A percentile compares a stretch with the other conserved stretches of the same genome.
Evolutionary conservation across 331 rosid genomes (phyloP).

Genomic region (Stylosanthes scabra): DNA sequence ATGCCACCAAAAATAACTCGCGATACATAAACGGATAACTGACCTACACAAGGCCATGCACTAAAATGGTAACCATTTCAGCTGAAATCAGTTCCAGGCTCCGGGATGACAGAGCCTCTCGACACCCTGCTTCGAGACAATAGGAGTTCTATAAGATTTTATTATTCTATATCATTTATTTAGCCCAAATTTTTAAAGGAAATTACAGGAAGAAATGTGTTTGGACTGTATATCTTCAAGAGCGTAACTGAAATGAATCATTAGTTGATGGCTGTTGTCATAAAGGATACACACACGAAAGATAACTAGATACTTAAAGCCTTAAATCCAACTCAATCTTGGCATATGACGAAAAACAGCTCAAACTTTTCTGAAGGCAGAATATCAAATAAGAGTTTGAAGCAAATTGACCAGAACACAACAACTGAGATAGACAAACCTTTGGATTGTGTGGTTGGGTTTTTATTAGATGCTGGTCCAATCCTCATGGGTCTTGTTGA

Average conservation of each 20-base stretch:
- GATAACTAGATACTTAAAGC: constrained; percentile 18
- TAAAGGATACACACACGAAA: constrained; percentile 12
- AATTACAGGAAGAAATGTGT: constrained; percentile 60
- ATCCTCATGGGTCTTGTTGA: constrained; percentile 95
- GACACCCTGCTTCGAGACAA: constrained; percentile 96
- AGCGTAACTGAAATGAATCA: constrained; percentile 52
- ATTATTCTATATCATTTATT: constrained; percentile 55
- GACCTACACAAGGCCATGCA: constrained; percentile 88
- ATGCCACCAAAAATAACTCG: constrained; percentile 71
- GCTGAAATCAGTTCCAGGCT: constrained; percentile 92
- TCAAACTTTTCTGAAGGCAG: background rate
- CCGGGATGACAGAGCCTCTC: constrained; percentile 89
- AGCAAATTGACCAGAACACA: background rate
- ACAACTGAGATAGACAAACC: constrained; percentile 52
- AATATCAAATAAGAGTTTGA: constrained; percentile 8
- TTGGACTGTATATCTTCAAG: constrained; percentile 57
- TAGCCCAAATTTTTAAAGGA: constrained; percentile 62
- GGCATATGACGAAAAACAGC: constrained; percentile 28
- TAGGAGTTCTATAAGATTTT: constrained; percentile 74
- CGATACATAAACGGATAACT: constrained; percentile 72
- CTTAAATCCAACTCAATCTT: constrained; percentile 22
- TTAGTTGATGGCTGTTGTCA: background rate
- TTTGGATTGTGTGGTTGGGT: constrained; percentile 73
- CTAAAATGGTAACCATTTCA: constrained; percentile 86
- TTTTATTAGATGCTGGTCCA: constrained; percentile 97